phyloP scores from a whole-genome alignment of 768 basidiomycete genomes.

The Amanita polypyramis region DNA sequence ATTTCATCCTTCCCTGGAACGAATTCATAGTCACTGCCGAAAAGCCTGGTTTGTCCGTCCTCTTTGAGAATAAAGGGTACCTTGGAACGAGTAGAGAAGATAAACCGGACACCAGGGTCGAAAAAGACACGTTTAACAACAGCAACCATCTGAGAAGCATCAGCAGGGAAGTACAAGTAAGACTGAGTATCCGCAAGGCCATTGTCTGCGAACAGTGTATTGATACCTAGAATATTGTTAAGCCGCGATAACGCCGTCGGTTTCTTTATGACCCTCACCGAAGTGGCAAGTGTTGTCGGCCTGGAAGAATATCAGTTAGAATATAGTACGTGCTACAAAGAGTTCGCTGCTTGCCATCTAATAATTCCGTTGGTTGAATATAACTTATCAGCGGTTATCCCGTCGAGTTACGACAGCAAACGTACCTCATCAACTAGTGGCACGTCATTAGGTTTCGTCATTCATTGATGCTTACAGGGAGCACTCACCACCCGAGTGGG shows the following conservation, averaged over 20 bases:
- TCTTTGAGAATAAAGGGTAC: conserved; percentile 79
- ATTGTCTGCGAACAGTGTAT: conserved; percentile 84
- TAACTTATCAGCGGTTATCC: background rate
- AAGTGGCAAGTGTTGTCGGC: conserved; percentile 43
- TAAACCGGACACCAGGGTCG: conserved; percentile 70
- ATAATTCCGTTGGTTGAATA: background rate
- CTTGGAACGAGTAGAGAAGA: conserved; percentile 86
- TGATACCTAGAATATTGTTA: conserved; percentile 56
- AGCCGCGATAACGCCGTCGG: conserved; percentile 9
- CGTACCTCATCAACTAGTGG: conserved; percentile 50
- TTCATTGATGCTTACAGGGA: background rate
- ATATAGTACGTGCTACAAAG: background rate
- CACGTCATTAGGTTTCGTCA: conserved; percentile 2
- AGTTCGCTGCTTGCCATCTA: conserved; percentile 22
- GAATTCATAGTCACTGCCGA: conserved; percentile 65
- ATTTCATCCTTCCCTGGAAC: conserved; percentile 79
- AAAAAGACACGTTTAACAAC: conserved; percentile 75
- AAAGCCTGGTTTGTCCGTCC: conserved; percentile 57
- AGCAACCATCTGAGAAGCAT: conserved; percentile 70
- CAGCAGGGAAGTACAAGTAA: conserved; percentile 83
- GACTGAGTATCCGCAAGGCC: conserved; percentile 74
- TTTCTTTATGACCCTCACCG: conserved; percentile 13
- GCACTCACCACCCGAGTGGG: conserved; percentile 68
- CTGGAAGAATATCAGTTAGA: conserved; percentile 14
- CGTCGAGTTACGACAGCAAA: conserved; percentile 4